These are phyloP conservation scores for Sordariomycetes sp. DNA, from an alignment of 2,329 filamentous ascomycete species.

Conservation along the genomic window DNA sequence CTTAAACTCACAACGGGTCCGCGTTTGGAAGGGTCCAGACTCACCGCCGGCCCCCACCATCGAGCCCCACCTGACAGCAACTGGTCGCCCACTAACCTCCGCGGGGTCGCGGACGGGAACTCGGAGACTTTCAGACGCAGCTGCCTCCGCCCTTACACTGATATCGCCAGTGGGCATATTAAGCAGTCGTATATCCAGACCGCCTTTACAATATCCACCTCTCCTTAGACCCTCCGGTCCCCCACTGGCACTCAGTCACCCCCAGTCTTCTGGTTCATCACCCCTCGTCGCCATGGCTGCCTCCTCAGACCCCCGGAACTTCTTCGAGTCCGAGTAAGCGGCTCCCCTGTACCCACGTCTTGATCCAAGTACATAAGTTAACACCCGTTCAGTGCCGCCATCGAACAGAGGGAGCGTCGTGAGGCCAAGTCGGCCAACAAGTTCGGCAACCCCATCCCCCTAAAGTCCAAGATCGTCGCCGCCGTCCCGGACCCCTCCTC, in stretches of 20 bases:
- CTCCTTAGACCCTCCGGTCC: background rate
- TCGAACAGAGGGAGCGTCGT: conserved; percentile 42
- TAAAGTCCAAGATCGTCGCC: conserved; percentile 79
- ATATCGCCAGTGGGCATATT: background rate
- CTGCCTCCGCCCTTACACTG: background rate
- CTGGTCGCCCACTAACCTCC: background rate
- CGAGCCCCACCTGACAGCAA: background rate
- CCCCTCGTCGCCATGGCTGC: conserved; percentile 6
- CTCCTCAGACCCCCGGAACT: conserved; percentile 63
- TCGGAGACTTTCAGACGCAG: background rate
- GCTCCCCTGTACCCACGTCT: background rate
- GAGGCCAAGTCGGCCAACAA: conserved; percentile 62
- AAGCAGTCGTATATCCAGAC: background rate
- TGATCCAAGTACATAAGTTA: background rate
- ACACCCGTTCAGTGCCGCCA: conserved; percentile 24
- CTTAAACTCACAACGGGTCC: conserved; percentile 1
- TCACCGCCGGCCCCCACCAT: background rate
- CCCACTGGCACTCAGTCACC: background rate
- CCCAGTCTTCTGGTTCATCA: background rate
- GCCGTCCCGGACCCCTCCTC: conserved; percentile 54
- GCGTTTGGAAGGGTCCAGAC: background rate
- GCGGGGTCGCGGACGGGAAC: background rate
- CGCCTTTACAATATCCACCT: background rate
- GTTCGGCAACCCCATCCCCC: conserved; percentile 64
- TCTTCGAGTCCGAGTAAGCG: conserved; percentile 82